These are phyloP conservation scores for Fusarium sp. DNA, from an alignment of 2,329 filamentous ascomycete species.

Conservation along the genomic window DNA sequence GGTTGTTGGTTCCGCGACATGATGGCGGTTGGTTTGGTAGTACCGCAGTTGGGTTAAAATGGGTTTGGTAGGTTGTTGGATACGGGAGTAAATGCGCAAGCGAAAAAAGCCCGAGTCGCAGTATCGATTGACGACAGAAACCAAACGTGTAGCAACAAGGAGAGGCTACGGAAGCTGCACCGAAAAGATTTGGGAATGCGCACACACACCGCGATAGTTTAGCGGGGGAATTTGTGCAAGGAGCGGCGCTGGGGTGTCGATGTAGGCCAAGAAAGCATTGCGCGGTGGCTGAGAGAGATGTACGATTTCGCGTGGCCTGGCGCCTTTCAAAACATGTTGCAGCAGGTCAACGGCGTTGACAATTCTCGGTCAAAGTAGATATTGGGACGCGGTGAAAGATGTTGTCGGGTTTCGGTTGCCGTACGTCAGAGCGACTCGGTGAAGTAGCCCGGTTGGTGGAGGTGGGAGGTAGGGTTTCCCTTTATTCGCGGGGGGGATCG, in stretches of 20 bases:
- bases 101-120: background rate
- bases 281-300: constrained; percentile 9
- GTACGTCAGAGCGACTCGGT: constrained; percentile 36
- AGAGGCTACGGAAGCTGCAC: constrained; percentile 1
- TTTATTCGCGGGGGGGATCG: constrained; percentile 3
- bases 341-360: constrained; percentile 2
- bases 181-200: constrained; percentile 10
- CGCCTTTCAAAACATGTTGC: constrained; percentile 21
- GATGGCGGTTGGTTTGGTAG: constrained; percentile 23
- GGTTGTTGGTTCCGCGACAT: constrained; percentile 51
- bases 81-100: background rate
- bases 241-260: constrained; percentile 13
- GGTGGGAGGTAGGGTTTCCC: constrained; percentile 12
- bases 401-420: constrained; percentile 14
- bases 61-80: background rate
- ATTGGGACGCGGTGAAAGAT: constrained; percentile 7
- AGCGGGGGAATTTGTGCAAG: constrained; percentile 15
- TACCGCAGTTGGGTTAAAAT: constrained; percentile 3
- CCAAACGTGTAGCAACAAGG: background rate
- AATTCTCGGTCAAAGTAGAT: background rate
- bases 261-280: constrained; percentile 33
- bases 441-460: constrained; percentile 23
- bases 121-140: background rate
- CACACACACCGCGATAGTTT: constrained; percentile 20
- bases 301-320: constrained; percentile 10